Percentiles rank a stretch among this genome's conserved stretches.
phyloP scores from a whole-genome alignment of 2,329 filamentous ascomycete genomes.

The Chalaropsis thielavioides region DNA sequence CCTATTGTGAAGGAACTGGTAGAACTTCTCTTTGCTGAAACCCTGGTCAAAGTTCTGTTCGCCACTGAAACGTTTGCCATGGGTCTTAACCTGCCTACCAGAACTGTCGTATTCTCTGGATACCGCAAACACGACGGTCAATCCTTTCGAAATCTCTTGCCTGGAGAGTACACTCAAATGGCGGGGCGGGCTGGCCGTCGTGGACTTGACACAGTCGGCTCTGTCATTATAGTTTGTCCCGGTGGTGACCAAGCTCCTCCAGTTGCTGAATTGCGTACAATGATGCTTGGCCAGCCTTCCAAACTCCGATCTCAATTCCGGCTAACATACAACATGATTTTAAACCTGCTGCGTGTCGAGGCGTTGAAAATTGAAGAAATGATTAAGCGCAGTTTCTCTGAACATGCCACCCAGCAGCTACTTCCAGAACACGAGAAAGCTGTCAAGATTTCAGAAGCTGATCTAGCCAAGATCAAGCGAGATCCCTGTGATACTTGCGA shows the following conservation, averaged over 20 bases:
- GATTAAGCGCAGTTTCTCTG: constrained; percentile 99
- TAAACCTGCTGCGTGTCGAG: constrained; percentile 88
- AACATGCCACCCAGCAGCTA: constrained; percentile 89
- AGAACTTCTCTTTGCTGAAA: constrained; percentile 89
- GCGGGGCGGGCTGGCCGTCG: constrained; percentile 84
- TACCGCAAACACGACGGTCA: constrained; percentile 94
- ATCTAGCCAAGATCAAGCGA: constrained; percentile 77
- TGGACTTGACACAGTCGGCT: constrained; percentile 83
- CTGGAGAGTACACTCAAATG: constrained; percentile 98
- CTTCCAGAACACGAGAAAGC: constrained; percentile 92
- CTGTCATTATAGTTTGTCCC: constrained; percentile 81
- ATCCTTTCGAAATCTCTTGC: constrained; percentile 75
- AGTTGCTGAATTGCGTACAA: constrained; percentile 66
- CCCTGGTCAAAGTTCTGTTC: constrained; percentile 90
- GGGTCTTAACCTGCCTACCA: constrained; percentile 88
- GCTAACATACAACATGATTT: constrained; percentile 97
- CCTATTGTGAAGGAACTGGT: constrained; percentile 97
- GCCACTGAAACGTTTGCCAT: constrained; percentile 98
- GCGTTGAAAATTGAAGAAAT: constrained; percentile 98
- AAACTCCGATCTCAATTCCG: constrained; percentile 94
- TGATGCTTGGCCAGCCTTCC: constrained; percentile 91
- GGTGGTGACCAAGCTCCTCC: constrained; percentile 78
- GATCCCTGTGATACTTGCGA: constrained; percentile 75
- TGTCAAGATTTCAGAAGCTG: constrained; percentile 80
- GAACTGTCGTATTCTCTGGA: constrained; percentile 94